Conservation (phyloP, 1,284 basidiomycete species). For the Binderoboletus segoi region DNA sequence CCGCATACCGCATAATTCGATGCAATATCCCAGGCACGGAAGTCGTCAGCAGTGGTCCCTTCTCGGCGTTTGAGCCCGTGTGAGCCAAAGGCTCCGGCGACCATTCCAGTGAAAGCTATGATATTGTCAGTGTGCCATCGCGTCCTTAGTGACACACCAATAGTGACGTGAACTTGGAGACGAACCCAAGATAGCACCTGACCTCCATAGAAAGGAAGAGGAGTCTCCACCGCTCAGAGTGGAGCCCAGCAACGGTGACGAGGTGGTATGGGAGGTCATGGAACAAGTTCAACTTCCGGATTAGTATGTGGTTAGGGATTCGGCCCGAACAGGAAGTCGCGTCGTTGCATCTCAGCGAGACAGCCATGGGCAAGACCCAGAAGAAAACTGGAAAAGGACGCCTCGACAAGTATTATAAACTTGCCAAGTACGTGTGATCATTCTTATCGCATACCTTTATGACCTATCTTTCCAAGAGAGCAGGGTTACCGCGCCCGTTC, state of each 20-base stretch:
- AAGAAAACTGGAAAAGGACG: constrained; percentile 96
- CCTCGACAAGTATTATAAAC: constrained; percentile 94
- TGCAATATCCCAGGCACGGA: constrained; percentile 66
- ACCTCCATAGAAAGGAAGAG: constrained; percentile 43
- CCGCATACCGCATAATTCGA: constrained; percentile 63
- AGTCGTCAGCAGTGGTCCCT: constrained; percentile 53
- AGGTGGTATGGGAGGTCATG: constrained; percentile 22
- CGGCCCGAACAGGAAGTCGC: constrained; percentile 16
- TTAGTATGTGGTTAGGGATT: neutral
- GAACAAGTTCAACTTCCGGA: constrained; percentile 4
- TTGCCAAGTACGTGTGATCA: constrained; percentile 71
- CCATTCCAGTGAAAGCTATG: constrained; percentile 59
- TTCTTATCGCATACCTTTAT: constrained; percentile 1
- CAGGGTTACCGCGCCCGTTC: constrained; percentile 99
- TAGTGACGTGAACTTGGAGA: neutral
- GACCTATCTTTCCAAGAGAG: constrained; percentile 58
- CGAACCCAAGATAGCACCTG: constrained; percentile 35
- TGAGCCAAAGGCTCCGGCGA: constrained; percentile 70
- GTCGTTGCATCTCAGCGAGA: neutral
- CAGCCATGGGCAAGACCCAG: constrained; percentile 72
- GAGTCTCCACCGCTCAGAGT: constrained; percentile 10
- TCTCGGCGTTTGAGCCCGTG: constrained; percentile 58
- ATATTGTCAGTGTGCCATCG: neutral
- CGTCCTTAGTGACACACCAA: neutral
- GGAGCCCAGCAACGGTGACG: constrained; percentile 34